Evolutionary conservation across 345 rosid species (phyloP), one percentile per base, ranked within the genome.

Genomic region (Pseudoturritis turrita): DNA sequence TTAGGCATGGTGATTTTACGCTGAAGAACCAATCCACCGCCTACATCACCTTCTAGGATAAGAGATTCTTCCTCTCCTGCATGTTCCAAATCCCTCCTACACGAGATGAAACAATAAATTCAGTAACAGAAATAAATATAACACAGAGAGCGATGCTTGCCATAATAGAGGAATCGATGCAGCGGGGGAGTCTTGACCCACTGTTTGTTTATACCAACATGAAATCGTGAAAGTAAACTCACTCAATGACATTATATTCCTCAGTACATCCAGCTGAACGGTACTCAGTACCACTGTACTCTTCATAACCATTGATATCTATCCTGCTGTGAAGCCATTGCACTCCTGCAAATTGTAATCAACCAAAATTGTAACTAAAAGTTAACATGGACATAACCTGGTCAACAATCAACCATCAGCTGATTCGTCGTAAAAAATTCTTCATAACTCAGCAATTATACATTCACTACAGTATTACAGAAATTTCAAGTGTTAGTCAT

Each of bases 241-340:
- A 92, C 98, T 83, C 87, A 35, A 86, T 71, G 66, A 93, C 84
- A 59, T 29, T 77, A 73, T 93, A 93, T 71, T 86, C 90, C 71
- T 93, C 97, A 9, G 88, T 74, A 80, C 97, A 93, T 77, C 97
- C 97, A 72, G 93, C 88, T 59, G 98, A 93, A 3, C 92, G 88
- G 65, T 93, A 93, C 82, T 87, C 97, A 11, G 74, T 84, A 44
- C 96, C 88, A 73, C 89, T 86, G 60, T 90, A 90, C 72, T 93
- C 98, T 82, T 93, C 97, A 52, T 93, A 93, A 62, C 97, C 98
- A 72, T 70, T 67, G 40, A 88, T 71, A 41, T 93, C 90, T 76
- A 90, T 71, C 81, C 87, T 90, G 83, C 98, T 90, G 49, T 82
- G 88, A 57, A 93, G 92, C 97, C 97, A 93, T 29, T 90, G 98